Base-by-base conservation (phyloP, 129 eudicot species). In the Apium graveolens region DNA sequence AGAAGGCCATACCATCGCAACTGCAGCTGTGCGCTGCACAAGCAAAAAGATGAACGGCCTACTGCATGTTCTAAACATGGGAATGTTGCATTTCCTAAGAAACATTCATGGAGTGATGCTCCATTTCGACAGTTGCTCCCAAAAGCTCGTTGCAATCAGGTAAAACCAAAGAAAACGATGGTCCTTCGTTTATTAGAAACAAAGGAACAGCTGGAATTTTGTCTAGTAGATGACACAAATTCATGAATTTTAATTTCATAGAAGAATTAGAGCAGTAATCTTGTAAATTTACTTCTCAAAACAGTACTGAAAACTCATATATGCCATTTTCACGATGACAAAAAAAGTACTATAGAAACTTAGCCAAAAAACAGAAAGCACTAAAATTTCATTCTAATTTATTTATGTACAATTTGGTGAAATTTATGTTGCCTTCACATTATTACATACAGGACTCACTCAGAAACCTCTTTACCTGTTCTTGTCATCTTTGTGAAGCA, bases 1-100 rank as follows among this genome's bases (percentile, higher is more conserved):
- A 80, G 75, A 20, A 42, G 86, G 68, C 86, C 86, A 26, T 83
- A 80, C 72, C 83, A 80, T 17, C 35, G 55, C 21, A 83, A 80
- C 78, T 76, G 86, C 81, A 62, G 73, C 48, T 80, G 83, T 34
- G 83, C 83, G 4, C 63, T 84, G 31, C 86, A 80, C 65, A 18
- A 39, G 26, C 43, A 18, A 57, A 69, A 77, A 17, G 55, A 48
- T 42, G 31, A 44, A 24, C 43, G 76, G 70, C 38, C 68, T n/a
- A n/a, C 37, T n/a, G 29, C 65, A 49, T 60, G 34, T 72, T n/a
- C 27, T 43, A 49, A 73, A 20, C 74, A 27, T 0, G 38, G 32
- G 38, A 60, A 73, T 71, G 45, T 77, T 31, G 66, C 78, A 5
- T 82, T 82, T 27, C 26, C 66, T 4, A 72, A 72, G 51, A 60